These are phyloP conservation scores for Millerozyma miso DNA, from an alignment of 805 yeast genomes.

Conservation along the genomic window DNA sequence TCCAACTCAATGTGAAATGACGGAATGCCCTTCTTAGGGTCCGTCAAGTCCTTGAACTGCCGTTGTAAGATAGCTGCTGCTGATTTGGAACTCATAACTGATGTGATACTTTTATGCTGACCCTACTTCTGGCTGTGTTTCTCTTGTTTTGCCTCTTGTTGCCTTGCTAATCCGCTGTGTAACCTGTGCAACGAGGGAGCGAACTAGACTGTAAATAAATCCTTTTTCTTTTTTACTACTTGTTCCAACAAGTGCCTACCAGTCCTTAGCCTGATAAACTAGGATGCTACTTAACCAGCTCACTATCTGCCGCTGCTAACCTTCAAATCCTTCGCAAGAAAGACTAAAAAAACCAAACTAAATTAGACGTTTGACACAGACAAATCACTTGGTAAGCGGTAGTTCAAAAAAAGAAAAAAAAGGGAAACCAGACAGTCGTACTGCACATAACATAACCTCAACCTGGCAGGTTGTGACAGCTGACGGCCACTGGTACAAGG, in stretches of 20 bases:
- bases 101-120: background rate
- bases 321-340: background rate
- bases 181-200: background rate
- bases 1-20: conserved; percentile 62
- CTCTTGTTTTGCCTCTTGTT: background rate
- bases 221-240: background rate
- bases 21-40: conserved; percentile 72
- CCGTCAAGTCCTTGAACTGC: conserved; percentile 90
- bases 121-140: background rate
- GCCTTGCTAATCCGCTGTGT: background rate
- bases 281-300: too few species aligned
- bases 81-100: conserved; percentile 44
- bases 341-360: background rate
- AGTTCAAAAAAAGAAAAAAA: background rate
- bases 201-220: background rate
- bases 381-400: background rate
- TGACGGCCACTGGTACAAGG: too few species aligned
- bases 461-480: background rate
- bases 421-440: background rate
- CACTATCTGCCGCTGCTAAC: background rate
- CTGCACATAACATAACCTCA: background rate
- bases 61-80: conserved; percentile 86
- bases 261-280: background rate
- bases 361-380: background rate
- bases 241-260: background rate